Evolutionary conservation across 225 moss, liverwort and hornwort species (phyloP).

Genomic region (Bryum argenteum): DNA sequence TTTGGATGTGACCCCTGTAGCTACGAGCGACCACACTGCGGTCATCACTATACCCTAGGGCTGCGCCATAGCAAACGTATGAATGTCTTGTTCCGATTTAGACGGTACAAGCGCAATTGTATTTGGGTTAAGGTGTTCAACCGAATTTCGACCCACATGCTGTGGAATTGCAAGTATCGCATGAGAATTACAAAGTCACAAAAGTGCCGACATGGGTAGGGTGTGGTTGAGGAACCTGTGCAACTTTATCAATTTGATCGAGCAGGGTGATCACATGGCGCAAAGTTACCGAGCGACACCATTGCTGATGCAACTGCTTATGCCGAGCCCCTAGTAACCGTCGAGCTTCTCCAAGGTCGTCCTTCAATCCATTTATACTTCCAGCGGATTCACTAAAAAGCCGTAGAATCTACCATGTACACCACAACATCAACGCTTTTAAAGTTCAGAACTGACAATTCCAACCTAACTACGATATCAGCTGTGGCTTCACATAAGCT

Average conservation of each 20-base stretch:
- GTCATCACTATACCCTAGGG: background rate
- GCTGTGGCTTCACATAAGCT: slow-evolving; percentile 19
- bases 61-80: background rate
- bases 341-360: slow-evolving; percentile 81
- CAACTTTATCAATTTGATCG: slow-evolving; percentile 98
- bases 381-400: slow-evolving; percentile 98
- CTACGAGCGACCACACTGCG: slow-evolving; percentile 12
- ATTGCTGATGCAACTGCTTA: slow-evolving; percentile 98
- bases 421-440: slow-evolving; percentile 23
- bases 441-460: slow-evolving; percentile 21
- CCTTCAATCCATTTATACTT: slow-evolving; percentile 92
- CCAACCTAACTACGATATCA: slow-evolving; percentile 1
- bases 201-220: slow-evolving; percentile 14
- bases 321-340: slow-evolving; percentile 87
- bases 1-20: slow-evolving; percentile 8
- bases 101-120: background rate
- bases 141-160: slow-evolving; percentile 7
- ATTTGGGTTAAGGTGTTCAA: background rate
- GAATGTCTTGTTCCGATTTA: background rate
- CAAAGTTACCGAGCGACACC: slow-evolving; percentile 97
- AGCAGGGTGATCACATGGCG: slow-evolving; percentile 98
- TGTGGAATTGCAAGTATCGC: background rate
- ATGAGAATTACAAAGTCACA: slow-evolving; percentile 11
- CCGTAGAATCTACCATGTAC: slow-evolving; percentile 73
- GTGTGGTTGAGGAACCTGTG: slow-evolving; percentile 64